A percentile compares a stretch with the other conserved stretches of the same genome.
phyloP scores from a whole-genome alignment of 2,329 filamentous ascomycete genomes.

The Sporothrix mexicana region DNA sequence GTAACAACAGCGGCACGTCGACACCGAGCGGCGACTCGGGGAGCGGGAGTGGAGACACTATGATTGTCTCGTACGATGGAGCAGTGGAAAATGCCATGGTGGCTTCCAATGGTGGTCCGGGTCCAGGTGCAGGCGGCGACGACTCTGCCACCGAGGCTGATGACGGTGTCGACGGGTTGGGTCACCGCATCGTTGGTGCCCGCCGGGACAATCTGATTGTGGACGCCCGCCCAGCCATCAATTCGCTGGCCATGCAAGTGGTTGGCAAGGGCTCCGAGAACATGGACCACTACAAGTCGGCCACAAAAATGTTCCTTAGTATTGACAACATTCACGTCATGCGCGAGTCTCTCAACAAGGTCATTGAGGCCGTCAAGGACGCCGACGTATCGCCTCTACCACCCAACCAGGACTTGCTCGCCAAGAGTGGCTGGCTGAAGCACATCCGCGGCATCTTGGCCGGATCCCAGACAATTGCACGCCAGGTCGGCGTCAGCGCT shows the following conservation, averaged over 20 bases:
- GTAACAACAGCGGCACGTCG: background rate
- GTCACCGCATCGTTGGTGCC: slow-evolving; percentile 74
- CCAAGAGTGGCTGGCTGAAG: slow-evolving; percentile 87
- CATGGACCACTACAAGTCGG: slow-evolving; percentile 95
- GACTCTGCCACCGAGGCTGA: slow-evolving; percentile 42
- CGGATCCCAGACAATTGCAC: slow-evolving; percentile 81
- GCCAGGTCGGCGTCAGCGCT: slow-evolving; percentile 87
- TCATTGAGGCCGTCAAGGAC: slow-evolving; percentile 89
- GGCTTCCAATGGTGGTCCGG: slow-evolving; percentile 52
- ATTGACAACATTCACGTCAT: slow-evolving; percentile 99
- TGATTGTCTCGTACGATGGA: slow-evolving; percentile 27
- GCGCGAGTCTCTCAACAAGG: slow-evolving; percentile 85
- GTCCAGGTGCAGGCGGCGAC: slow-evolving; percentile 58
- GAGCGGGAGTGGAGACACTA: slow-evolving; percentile 9
- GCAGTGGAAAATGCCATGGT: slow-evolving; percentile 49
- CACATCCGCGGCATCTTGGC: slow-evolving; percentile 86
- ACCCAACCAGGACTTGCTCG: slow-evolving; percentile 79
- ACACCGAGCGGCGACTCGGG: slow-evolving; percentile 33
- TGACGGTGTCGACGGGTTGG: slow-evolving; percentile 60
- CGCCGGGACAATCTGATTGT: slow-evolving; percentile 95
- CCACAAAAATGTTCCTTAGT: slow-evolving; percentile 87
- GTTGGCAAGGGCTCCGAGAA: slow-evolving; percentile 94
- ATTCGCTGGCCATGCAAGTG: slow-evolving; percentile 92
- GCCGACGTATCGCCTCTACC: slow-evolving; percentile 84
- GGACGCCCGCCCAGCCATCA: slow-evolving; percentile 91